Base-by-base conservation (phyloP, 2,329 filamentous ascomycete species). In the Pseudogymnoascus sp. region DNA sequence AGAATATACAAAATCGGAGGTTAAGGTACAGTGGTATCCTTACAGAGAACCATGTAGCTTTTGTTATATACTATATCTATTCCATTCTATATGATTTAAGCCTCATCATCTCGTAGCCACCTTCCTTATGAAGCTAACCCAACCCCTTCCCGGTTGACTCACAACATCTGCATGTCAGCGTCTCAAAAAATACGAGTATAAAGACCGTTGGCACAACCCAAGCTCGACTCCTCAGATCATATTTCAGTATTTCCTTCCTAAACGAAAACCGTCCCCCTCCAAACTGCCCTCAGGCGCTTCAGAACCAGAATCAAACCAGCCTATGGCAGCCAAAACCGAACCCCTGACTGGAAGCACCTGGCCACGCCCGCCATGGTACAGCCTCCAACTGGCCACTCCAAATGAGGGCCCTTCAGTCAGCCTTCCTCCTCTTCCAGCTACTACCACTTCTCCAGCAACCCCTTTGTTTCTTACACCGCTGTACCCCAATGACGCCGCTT, bases 381-480 rank as follows among this genome's bases (percentile, higher is more conserved):
- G 10, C 50, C 33, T 33, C n/a, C 50, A 56, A 19, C n/a, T 29
- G 14, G 26, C 50, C 8, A 33, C 50, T 56, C 10, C 10, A 31
- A 56, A 33, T 19, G n/a, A 56, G n/a, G 50, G 50, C 50, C n/a
- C 4, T 56, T 56, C 50, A 33, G 4, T 56, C n/a, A 19, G 26
- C 5, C 50, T 56, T 19, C 50, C 50, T 33, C n/a, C 50, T 6
- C 26, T 56, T 56, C 5, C 50, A 19, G 29, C 50, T 19, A 56
- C 26, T 19, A 26, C 50, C 26, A 33, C 8, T 19, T 56, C 50
- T 7, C 29, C 50, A 3, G 50, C 29, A 5, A 31, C 16, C n/a
- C 61, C 61, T 26, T 14, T 62, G 42, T 62, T 50, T 7, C 61
- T 62, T 10, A 62, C 61, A 14, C 14, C 38, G n/a, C 19, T 62